Evolutionary conservation across 768 basidiomycete species (phyloP).

Genomic region (Goffeauzyma gilvescens): DNA sequence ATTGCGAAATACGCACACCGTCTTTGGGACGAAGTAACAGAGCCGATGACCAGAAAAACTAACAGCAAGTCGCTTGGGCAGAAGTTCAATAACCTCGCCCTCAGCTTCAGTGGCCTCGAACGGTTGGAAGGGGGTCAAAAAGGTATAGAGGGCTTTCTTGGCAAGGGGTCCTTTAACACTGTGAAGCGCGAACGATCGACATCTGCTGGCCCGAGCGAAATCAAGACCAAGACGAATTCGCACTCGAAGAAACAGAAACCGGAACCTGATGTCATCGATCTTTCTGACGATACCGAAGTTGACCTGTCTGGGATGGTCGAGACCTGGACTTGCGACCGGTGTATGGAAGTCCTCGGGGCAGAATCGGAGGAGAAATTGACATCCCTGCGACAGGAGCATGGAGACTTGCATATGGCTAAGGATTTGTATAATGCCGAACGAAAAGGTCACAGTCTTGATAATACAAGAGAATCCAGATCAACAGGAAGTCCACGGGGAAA

Average conservation of each 20-base stretch:
- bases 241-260: slow-evolving; percentile 14
- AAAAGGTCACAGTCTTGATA: slow-evolving; percentile 17
- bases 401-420: slow-evolving; percentile 74
- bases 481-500: slow-evolving; percentile 23
- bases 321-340: slow-evolving; percentile 21
- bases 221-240: background rate
- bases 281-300: slow-evolving; percentile 30
- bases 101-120: slow-evolving; percentile 26
- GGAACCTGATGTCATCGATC: slow-evolving; percentile 22
- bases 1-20: slow-evolving; percentile 58
- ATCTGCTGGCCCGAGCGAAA: slow-evolving; percentile 2
- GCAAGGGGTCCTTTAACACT: slow-evolving; percentile 20
- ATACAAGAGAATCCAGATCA: slow-evolving; percentile 27
- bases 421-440: slow-evolving; percentile 43
- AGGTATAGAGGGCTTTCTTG: slow-evolving; percentile 74
- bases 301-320: slow-evolving; percentile 29
- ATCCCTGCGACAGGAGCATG: slow-evolving; percentile 44
- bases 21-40: slow-evolving; percentile 74
- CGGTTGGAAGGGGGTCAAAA: slow-evolving; percentile 46
- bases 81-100: slow-evolving; percentile 43
- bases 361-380: slow-evolving; percentile 9
- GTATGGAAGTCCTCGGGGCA: background rate
- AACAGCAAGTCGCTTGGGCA: slow-evolving; percentile 29
- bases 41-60: slow-evolving; percentile 28
- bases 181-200: slow-evolving; percentile 13